Evolutionary conservation across 176 grass and related monocot species (phyloP), one percentile per base, ranked within the genome.

Genomic region (Luzula sylvatica): DNA sequence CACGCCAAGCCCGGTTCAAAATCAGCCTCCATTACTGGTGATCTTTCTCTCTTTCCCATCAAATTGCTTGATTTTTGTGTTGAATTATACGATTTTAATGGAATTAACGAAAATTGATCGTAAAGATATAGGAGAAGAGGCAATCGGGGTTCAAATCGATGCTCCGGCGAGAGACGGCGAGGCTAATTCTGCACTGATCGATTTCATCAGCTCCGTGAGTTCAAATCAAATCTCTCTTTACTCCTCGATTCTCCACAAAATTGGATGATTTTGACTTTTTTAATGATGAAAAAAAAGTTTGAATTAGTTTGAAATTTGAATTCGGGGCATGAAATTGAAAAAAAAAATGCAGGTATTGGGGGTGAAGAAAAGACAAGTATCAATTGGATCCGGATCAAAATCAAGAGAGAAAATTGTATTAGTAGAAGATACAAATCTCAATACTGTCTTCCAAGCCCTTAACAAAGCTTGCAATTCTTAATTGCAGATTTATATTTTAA

Each of bases 1-100:
- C 90, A 96, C 64, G 77, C 81, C 58, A 89, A 96, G 65, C 90
- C 84, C 8, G 81, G 81, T 20, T 96, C 90, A 50, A 96, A 86
- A 72, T 38, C 84, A 53, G 90, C 90, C 59, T 86, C 81, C 74
- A 79, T 89, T 58, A 96, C 84, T 13, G 90, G 90, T 95, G 38
- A 17, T 42, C 18, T 24, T 26, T 42, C 3, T 3, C 20, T 67
- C 15, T 57, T n/a, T 65, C 11, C 14, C 19, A 7, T 22, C 13
- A 35, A 35, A 35, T 35, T 9, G 30, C 5, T 35, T 35, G 30
- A 35, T 35, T 35, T 7, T 4, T 35, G 30, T 35, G 5, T 35
- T 16, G 14, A 5, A 5, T 39, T n/a, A 11, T 17, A 42, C 18
- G 26, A 43, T 56, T 17, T 16, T 4, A 41, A 8, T 8, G 38